A percentile compares a stretch with the other conserved stretches of the same genome.
Conservation (phyloP, 345 rosid genomes). For the Eucalyptus grandis region DNA sequence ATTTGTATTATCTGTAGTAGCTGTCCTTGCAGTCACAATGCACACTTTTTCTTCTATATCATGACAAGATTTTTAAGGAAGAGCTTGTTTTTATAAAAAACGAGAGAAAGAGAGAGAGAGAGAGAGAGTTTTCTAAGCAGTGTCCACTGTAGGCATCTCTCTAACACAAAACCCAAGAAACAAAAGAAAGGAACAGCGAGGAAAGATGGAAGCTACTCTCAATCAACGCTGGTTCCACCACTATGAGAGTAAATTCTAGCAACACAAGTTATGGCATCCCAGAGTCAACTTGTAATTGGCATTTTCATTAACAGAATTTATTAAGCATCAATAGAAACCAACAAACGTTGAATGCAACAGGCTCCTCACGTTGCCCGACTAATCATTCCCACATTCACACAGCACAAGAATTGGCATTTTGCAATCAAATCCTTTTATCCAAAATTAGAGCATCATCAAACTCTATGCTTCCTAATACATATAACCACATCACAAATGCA, state of each 20-base stretch:
- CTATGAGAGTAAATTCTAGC: background rate
- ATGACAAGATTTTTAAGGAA: background rate
- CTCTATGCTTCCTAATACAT: background rate
- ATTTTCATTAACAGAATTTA: background rate
- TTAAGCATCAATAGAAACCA: background rate
- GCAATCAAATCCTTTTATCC: background rate
- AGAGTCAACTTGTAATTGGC: background rate
- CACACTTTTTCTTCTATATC: background rate
- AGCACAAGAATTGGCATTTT: background rate
- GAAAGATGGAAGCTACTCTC: background rate
- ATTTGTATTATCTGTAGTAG: background rate
- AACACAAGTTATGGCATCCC: background rate
- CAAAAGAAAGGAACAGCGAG: background rate
- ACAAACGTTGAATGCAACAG: background rate
- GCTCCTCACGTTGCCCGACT: background rate
- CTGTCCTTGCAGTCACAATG: background rate
- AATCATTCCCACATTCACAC: background rate
- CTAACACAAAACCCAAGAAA: background rate
- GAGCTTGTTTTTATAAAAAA: background rate
- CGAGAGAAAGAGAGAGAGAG: background rate
- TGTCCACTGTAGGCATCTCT: background rate
- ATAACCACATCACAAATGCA: background rate
- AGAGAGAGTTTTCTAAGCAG: background rate
- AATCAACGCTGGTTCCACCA: background rate
- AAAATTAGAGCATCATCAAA: background rate